Conservation (phyloP, 768 basidiomycete genomes). For the Daedaleopsis nitida region DNA sequence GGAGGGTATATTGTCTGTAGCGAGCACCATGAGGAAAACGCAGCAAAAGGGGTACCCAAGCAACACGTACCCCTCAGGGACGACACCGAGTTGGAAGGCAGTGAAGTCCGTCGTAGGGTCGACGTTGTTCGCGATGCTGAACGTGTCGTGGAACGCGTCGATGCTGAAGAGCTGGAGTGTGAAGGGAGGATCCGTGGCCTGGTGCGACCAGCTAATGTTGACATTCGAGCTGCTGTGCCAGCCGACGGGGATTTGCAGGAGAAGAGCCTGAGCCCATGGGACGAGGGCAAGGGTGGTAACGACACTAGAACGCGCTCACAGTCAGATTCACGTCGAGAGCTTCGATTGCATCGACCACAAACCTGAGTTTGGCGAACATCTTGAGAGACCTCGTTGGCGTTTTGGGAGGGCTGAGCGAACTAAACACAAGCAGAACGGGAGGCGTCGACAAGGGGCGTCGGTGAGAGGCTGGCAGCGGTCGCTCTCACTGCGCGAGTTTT, state of each 20-base stretch:
- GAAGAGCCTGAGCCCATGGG: slow-evolving; percentile 46
- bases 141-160: slow-evolving; percentile 49
- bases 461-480: background rate
- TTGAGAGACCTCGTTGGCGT: slow-evolving; percentile 29
- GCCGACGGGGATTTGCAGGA: slow-evolving; percentile 33
- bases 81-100: slow-evolving; percentile 46
- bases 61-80: slow-evolving; percentile 47
- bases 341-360: slow-evolving; percentile 13
- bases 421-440: background rate
- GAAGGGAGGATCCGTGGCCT: slow-evolving; percentile 43
- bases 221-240: slow-evolving; percentile 35
- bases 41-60: background rate
- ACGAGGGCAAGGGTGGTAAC: slow-evolving; percentile 48
- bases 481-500: background rate
- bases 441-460: background rate
- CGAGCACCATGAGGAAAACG: background rate
- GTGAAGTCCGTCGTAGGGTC: slow-evolving; percentile 35
- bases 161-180: slow-evolving; percentile 50
- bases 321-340: background rate
- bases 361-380: slow-evolving; percentile 58
- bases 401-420: slow-evolving; percentile 15
- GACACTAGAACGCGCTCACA: slow-evolving; percentile 31
- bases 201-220: slow-evolving; percentile 51
- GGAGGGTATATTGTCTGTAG: slow-evolving; percentile 45
- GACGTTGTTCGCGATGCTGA: slow-evolving; percentile 60